Evolutionary conservation across 2,329 filamentous ascomycete species (phyloP).

Genomic region (Lizonia empirigonia): DNA sequence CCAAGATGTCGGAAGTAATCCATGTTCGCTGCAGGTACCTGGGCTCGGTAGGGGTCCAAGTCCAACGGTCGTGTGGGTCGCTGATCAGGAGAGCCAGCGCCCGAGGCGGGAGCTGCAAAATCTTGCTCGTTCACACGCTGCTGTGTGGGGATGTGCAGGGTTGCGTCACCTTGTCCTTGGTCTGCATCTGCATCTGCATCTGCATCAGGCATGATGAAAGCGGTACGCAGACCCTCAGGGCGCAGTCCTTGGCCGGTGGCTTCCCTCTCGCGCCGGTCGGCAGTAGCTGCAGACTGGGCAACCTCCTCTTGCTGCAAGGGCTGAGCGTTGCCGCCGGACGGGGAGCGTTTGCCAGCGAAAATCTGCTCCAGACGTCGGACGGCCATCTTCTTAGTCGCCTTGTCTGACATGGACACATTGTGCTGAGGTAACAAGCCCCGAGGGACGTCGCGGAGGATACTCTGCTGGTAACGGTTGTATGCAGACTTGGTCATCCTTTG

Average conservation of each 20-base stretch:
- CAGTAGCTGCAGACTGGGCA: slow-evolving; percentile 59
- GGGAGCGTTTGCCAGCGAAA: slow-evolving; percentile 72
- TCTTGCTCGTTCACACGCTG: slow-evolving; percentile 36
- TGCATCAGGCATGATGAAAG: slow-evolving; percentile 50
- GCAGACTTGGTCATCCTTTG: slow-evolving; percentile 38
- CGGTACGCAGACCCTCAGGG: slow-evolving; percentile 54
- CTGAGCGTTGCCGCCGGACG: slow-evolving; percentile 53
- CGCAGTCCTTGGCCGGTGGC: slow-evolving; percentile 44
- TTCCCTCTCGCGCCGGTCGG: slow-evolving; percentile 51
- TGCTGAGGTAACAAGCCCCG: slow-evolving; percentile 68
- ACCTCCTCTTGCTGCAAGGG: slow-evolving; percentile 63
- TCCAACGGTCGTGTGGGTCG: slow-evolving; percentile 77
- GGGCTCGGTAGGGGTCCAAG: slow-evolving; percentile 76
- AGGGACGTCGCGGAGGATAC: slow-evolving; percentile 74
- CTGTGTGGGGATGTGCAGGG: slow-evolving; percentile 20
- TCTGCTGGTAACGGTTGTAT: slow-evolving; percentile 50
- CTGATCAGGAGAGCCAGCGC: slow-evolving; percentile 65
- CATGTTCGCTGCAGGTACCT: slow-evolving; percentile 77
- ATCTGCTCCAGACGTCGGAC: slow-evolving; percentile 79
- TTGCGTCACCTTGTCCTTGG: slow-evolving; percentile 11
- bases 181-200: slow-evolving; percentile 15
- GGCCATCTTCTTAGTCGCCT: slow-evolving; percentile 75
- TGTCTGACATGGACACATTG: slow-evolving; percentile 67
- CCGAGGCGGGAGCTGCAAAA: slow-evolving; percentile 36
- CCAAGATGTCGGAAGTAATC: slow-evolving; percentile 78